Evolutionary conservation across 257 asterid genomes (phyloP).

Genomic region (Capsicum pubescens): DNA sequence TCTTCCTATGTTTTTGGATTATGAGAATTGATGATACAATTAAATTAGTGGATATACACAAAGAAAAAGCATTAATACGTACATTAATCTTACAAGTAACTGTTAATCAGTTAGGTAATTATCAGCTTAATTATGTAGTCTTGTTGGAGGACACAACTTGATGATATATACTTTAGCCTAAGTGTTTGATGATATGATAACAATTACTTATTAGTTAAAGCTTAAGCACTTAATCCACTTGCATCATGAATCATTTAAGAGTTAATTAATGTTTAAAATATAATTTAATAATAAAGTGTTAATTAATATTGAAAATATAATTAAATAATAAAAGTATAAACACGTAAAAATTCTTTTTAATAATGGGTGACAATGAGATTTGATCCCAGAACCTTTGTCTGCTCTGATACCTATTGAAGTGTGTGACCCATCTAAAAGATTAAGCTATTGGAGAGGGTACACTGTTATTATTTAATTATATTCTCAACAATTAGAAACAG

Average conservation of each 20-base stretch:
- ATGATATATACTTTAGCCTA: not conserved
- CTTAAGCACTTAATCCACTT: conserved; percentile 2
- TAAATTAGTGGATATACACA: conserved; percentile 16
- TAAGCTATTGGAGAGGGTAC: too few relatives aligned
- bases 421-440: too few relatives aligned
- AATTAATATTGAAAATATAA: too few relatives aligned
- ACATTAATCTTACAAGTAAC: not conserved
- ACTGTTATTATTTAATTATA: too few relatives aligned
- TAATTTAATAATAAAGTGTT: too few relatives aligned
- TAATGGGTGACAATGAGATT: too few relatives aligned
- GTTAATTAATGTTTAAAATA: not conserved
- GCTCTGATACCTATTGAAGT: too few relatives aligned
- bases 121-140: conserved; percentile 6
- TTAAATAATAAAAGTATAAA: too few relatives aligned
- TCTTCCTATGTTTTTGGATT: not conserved
- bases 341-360: too few relatives aligned
- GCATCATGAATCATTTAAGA: not conserved
- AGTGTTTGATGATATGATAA: conserved; percentile 17
- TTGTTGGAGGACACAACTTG: not conserved
- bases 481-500: too few relatives aligned
- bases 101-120: not conserved
- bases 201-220: not conserved
- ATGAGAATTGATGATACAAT: not conserved
- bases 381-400: too few relatives aligned
- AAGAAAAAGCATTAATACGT: not conserved